phyloP scores from a whole-genome alignment of 805 yeast genomes.

The Groenewaldozyma salmanticensis region DNA sequence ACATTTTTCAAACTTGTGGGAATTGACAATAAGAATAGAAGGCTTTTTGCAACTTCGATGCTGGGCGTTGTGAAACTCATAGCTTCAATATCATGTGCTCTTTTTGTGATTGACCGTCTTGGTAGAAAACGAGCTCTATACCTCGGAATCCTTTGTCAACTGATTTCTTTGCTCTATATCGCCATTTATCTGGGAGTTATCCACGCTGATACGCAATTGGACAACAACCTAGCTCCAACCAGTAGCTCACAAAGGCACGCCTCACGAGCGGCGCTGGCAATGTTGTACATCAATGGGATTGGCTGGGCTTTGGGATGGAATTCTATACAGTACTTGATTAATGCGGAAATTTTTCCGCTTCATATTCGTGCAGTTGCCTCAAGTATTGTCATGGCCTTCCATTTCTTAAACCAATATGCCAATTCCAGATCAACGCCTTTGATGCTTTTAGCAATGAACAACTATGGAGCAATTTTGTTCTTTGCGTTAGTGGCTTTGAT shows the following conservation, averaged over 20 bases:
- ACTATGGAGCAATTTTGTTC: slow-evolving; percentile 44
- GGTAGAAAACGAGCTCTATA: slow-evolving; percentile 34
- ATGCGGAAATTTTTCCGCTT: slow-evolving; percentile 47
- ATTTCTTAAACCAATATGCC: slow-evolving; percentile 48
- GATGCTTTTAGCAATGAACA: slow-evolving; percentile 38
- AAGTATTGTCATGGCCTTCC: slow-evolving; percentile 44
- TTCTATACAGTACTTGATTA: slow-evolving; percentile 44
- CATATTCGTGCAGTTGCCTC: slow-evolving; percentile 41
- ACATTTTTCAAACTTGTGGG: slow-evolving; percentile 42
- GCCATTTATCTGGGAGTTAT: slow-evolving; percentile 37
- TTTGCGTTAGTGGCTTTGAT: slow-evolving; percentile 35
- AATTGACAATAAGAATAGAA: slow-evolving; percentile 30
- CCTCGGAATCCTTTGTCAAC: slow-evolving; percentile 39
- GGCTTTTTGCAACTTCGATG: slow-evolving; percentile 43
- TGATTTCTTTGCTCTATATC: slow-evolving; percentile 35
- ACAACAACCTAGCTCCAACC: not conserved
- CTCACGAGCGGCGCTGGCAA: slow-evolving; percentile 34
- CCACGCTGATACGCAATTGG: slow-evolving; percentile 11
- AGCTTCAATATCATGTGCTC: slow-evolving; percentile 14
- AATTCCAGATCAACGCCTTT: slow-evolving; percentile 46
- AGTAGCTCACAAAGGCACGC: slow-evolving; percentile 25
- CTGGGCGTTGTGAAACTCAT: slow-evolving; percentile 38
- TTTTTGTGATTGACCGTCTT: slow-evolving; percentile 18
- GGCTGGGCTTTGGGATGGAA: slow-evolving; percentile 57
- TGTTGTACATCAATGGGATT: slow-evolving; percentile 40